Evolutionary conservation across 495 filamentous ascomycete genomes (phyloP).

Genomic region (Trichoderma erinaceum): DNA sequence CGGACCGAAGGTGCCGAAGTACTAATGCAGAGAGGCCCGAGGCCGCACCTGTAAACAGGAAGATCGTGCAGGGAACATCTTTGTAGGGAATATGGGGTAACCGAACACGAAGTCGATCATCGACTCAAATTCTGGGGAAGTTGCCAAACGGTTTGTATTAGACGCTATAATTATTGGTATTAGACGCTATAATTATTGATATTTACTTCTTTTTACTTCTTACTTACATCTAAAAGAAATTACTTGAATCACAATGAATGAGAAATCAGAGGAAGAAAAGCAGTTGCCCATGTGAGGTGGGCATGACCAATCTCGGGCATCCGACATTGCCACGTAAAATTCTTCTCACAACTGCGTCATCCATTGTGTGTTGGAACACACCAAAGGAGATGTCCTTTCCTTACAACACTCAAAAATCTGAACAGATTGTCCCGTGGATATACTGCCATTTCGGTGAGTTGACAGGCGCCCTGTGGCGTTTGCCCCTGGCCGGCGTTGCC

Average conservation of each 20-base stretch:
- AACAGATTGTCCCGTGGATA: background rate
- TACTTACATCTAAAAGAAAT: too few species aligned
- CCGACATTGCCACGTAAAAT: background rate
- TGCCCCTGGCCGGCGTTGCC: background rate
- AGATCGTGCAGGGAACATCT: slow-evolving; percentile 1
- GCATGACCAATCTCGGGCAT: background rate
- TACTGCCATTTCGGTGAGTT: background rate
- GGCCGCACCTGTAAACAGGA: background rate
- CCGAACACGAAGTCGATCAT: background rate
- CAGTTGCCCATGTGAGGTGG: too few species aligned
- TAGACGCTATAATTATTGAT: too few species aligned
- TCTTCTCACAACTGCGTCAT: background rate
- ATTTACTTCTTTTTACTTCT: background rate
- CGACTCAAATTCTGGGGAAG: background rate
- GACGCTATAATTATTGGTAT: background rate
- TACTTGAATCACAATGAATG: background rate
- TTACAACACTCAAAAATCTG: background rate
- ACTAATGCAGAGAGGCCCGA: slow-evolving; percentile 4
- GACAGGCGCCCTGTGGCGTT: slow-evolving; percentile 9
- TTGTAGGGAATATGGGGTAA: background rate
- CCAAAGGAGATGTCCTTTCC: background rate
- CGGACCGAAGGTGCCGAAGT: slow-evolving; percentile 2
- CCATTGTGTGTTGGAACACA: background rate
- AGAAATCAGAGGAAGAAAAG: too few species aligned
- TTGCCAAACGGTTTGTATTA: background rate